Conservation (phyloP, 2,329 filamentous ascomycete species). For the Whalleya microplaca region DNA sequence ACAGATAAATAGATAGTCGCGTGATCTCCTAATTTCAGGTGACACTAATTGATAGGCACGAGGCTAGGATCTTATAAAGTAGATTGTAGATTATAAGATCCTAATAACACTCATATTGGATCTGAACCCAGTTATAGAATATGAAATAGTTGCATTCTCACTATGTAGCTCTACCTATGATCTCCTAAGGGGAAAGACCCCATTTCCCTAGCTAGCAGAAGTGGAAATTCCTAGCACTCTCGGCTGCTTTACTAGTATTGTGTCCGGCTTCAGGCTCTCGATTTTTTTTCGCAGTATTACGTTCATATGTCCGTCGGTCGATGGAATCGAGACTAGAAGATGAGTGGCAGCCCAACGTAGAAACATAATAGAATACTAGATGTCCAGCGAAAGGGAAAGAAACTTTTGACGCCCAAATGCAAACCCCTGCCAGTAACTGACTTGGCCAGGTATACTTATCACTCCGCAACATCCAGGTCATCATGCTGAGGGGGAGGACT, state of each 20-base stretch:
- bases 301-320: conserved; percentile 15
- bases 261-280: conserved; percentile 12
- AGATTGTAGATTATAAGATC: too few relatives aligned
- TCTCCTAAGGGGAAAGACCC: background rate
- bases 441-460: conserved; percentile 36
- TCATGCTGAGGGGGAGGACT: conserved; percentile 85
- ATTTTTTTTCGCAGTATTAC: conserved; percentile 7
- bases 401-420: conserved; percentile 18
- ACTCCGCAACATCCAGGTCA: conserved; percentile 94
- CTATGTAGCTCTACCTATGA: conserved; percentile 15
- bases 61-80: too few relatives aligned
- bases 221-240: conserved; percentile 14
- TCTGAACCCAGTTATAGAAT: background rate
- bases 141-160: conserved; percentile 2
- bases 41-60: background rate
- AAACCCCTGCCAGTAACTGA: conserved; percentile 18
- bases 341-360: conserved; percentile 33
- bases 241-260: conserved; percentile 5
- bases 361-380: conserved; percentile 24
- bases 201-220: conserved; percentile 4
- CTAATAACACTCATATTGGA: too few relatives aligned
- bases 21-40: background rate
- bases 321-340: conserved; percentile 35
- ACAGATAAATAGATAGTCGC: too few relatives aligned
- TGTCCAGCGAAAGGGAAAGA: conserved; percentile 24